Evolutionary conservation across 1,284 basidiomycete genomes (phyloP).

Genomic region (Porodaedalea pini): DNA sequence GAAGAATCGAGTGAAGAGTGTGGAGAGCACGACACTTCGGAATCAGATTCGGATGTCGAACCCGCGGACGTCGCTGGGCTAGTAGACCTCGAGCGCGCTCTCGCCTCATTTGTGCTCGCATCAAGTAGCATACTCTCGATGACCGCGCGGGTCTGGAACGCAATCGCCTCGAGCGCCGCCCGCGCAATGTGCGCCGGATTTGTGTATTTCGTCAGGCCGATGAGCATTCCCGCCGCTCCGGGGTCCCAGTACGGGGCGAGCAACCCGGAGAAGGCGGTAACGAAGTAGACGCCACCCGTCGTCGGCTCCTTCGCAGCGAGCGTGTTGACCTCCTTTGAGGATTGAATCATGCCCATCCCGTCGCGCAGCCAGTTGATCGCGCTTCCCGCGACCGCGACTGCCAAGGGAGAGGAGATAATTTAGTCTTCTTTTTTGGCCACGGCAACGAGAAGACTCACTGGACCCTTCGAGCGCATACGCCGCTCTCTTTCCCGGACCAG

Average conservation of each 20-base stretch:
- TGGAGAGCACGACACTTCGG: not conserved
- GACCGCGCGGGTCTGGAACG: conserved; percentile 90
- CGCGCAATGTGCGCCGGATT: conserved; percentile 92
- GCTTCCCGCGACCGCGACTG: conserved; percentile 91
- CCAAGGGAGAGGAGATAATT: not conserved
- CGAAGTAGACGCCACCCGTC: conserved; percentile 95
- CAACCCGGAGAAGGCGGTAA: conserved; percentile 92
- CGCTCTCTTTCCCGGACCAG: conserved; percentile 74
- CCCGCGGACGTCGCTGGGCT: not conserved
- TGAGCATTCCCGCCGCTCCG: conserved; percentile 77
- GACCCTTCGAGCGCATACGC: conserved; percentile 94
- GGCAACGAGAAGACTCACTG: conserved; percentile 50
- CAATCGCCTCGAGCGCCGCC: conserved; percentile 89
- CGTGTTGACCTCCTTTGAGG: conserved; percentile 81
- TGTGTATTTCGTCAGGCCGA: conserved; percentile 88
- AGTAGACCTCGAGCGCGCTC: not conserved
- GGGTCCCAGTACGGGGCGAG: conserved; percentile 94
- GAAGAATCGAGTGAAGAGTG: not conserved
- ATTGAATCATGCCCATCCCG: conserved; percentile 79
- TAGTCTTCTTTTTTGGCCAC: not conserved
- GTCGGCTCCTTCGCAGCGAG: conserved; percentile 77
- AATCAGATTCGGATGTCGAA: not conserved
- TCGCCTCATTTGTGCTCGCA: conserved; percentile 41
- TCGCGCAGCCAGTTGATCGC: conserved; percentile 97
- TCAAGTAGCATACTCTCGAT: conserved; percentile 93